Conservation (phyloP, 2,329 filamentous ascomycete species). For the Diaporthe vaccinii region DNA sequence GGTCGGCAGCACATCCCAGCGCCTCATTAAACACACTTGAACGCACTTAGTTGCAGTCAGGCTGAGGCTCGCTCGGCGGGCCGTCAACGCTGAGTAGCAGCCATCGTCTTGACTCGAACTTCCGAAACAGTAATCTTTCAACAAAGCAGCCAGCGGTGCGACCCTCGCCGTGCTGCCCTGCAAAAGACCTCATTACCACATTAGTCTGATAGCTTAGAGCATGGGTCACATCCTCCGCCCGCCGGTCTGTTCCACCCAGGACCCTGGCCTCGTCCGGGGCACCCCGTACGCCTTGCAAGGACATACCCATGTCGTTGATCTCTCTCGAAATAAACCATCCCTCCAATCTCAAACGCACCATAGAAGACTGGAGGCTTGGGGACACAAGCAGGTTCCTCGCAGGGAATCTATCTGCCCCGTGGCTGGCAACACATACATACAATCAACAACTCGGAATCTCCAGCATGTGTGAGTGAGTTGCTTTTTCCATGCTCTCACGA, state of each 20-base stretch:
- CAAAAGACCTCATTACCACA: conserved; percentile 9
- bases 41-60: not conserved
- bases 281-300: conserved; percentile 29
- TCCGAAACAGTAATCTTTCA: conserved; percentile 38
- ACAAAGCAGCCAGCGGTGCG: conserved; percentile 14
- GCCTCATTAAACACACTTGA: conserved; percentile 22
- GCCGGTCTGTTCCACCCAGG: conserved; percentile 32
- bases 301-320: conserved; percentile 32
- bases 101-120: conserved; percentile 29
- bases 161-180: conserved; percentile 13
- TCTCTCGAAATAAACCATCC: conserved; percentile 23
- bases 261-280: conserved; percentile 33
- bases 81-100: conserved; percentile 21
- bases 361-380: conserved; percentile 24
- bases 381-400: not conserved
- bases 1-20: conserved; percentile 27
- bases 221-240: conserved; percentile 31
- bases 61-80: conserved; percentile 25
- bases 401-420: not conserved
- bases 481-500: not conserved
- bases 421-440: not conserved
- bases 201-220: conserved; percentile 10
- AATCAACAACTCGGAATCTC: not conserved
- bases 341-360: conserved; percentile 38
- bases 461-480: conserved; percentile 9